Conservation (phyloP, 2,329 filamentous ascomycete genomes). For the Colletotrichum simmondsii region DNA sequence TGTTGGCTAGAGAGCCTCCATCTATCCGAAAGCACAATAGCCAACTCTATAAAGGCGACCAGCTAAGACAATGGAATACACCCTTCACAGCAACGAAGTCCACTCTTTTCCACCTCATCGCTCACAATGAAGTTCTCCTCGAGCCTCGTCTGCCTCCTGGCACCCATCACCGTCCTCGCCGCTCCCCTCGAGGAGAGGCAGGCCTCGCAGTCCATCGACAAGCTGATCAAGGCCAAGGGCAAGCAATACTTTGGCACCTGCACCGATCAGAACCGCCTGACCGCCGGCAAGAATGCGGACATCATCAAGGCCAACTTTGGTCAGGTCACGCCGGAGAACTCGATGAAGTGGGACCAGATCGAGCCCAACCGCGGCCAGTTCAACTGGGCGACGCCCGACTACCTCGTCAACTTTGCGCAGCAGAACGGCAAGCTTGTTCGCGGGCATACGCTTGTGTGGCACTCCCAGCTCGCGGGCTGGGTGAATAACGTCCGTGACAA, state of each 20-base stretch:
- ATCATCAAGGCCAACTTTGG: constrained; percentile 72
- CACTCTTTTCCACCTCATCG: neutral
- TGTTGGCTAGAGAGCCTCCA: neutral
- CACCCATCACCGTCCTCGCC: constrained; percentile 49
- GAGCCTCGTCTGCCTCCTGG: constrained; percentile 46
- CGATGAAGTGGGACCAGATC: constrained; percentile 75
- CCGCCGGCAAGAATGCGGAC: constrained; percentile 58
- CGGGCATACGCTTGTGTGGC: constrained; percentile 75
- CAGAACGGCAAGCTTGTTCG: constrained; percentile 68
- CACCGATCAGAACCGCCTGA: constrained; percentile 65
- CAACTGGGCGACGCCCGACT: constrained; percentile 67
- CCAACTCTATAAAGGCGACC: neutral
- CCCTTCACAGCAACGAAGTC: neutral
- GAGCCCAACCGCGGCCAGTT: constrained; percentile 62
- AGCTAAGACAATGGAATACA: neutral
- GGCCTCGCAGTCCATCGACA: constrained; percentile 61
- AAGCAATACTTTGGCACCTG: constrained; percentile 74
- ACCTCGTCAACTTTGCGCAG: constrained; percentile 67
- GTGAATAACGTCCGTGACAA: constrained; percentile 66
- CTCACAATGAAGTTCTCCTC: constrained; percentile 38
- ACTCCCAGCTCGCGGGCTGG: constrained; percentile 69
- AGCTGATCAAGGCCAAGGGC: constrained; percentile 68
- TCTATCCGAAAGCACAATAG: too few relatives aligned
- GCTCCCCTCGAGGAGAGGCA: constrained; percentile 49
- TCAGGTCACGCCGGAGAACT: constrained; percentile 75